A percentile compares a stretch with the other conserved stretches of the same genome.
Conservation (phyloP, 805 yeast genomes). For the Myxozyma neotropica region DNA sequence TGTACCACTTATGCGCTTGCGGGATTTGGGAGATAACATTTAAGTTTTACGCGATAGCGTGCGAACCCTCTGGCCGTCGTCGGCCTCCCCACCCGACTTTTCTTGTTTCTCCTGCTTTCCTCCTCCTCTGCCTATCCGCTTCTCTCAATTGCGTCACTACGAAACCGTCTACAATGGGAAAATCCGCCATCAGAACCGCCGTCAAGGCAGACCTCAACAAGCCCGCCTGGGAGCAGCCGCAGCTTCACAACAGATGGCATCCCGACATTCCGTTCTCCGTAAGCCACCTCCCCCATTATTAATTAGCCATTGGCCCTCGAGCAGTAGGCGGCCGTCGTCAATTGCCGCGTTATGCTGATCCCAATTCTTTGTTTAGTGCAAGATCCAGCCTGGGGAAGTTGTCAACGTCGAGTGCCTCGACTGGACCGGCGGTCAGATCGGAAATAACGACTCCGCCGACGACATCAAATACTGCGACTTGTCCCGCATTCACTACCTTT, state of each 20-base stretch:
- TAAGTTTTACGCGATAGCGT: neutral
- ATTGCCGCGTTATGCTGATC: neutral
- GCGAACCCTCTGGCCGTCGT: neutral
- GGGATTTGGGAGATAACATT: slow-evolving; percentile 5
- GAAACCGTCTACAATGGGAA: neutral
- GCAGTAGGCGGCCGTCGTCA: no score
- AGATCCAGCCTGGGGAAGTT: slow-evolving; percentile 48
- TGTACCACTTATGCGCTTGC: slow-evolving; percentile 1
- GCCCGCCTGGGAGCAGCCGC: slow-evolving; percentile 52
- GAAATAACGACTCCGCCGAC: slow-evolving; percentile 52
- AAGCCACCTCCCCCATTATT: slow-evolving; percentile 44
- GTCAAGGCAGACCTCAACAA: slow-evolving; percentile 48
- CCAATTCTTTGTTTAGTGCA: neutral
- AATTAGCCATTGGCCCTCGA: no score
- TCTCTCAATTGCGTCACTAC: neutral
- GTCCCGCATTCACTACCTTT: slow-evolving; percentile 51
- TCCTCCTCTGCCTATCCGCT: neutral
- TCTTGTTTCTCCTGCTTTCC: neutral
- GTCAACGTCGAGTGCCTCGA: slow-evolving; percentile 55
- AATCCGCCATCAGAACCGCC: slow-evolving; percentile 42
- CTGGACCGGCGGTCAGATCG: slow-evolving; percentile 59
- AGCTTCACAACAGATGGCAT: slow-evolving; percentile 57
- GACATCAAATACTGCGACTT: slow-evolving; percentile 52
- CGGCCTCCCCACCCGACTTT: neutral
- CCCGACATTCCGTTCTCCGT: slow-evolving; percentile 50